Evolutionary conservation across 768 basidiomycete species (phyloP), one percentile per base, ranked within the genome.

Genomic region (Rubroboletus satanas): DNA sequence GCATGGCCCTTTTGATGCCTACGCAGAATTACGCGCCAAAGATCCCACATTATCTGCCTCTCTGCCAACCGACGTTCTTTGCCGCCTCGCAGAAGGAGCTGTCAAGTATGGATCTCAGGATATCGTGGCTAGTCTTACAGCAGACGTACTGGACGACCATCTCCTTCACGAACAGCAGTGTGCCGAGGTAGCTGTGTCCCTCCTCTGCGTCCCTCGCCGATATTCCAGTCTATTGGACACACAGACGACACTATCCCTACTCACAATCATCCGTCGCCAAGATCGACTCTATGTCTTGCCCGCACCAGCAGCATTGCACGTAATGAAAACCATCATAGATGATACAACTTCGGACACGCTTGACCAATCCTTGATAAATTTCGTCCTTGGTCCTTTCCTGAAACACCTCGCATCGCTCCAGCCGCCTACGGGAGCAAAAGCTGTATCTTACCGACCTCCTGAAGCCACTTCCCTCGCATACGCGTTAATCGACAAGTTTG

Each of bases 401-500:
- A 33, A 61, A 38, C 66, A 62, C 49, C 62, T 74, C 38, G 47
- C 50, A 56, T 44, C 57, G 10, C 52, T 67, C 44, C 56, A 51
- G 5, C 63, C 52, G 7, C 74, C 74, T 17, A 47, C 57, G n/a
- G 69, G 67, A 3, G 59, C 66, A 28, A 52, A 53, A 38, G 58
- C 67, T n/a, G 63, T 75, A 39, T 66, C 65, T n/a, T 75, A 76
- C 58, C 60, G 55, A 42, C 78, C 79, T 4, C 72, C 79, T 3
- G 47, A 55, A 12, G 51, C 74, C 26, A 69, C 78, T 26, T 72
- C 69, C 46, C 60, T 70, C 11, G 64, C 80, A 8, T 85, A 81
- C 58, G 57, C 59, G 32, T 64, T 81, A 41, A 57, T 79, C n/a
- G 69, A 76, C 45, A 73, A 72, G 49, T 71, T 84, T 41, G 65